Evolutionary conservation across 2,329 filamentous ascomycete genomes (phyloP).

Genomic region (Alternaria brassicae): DNA sequence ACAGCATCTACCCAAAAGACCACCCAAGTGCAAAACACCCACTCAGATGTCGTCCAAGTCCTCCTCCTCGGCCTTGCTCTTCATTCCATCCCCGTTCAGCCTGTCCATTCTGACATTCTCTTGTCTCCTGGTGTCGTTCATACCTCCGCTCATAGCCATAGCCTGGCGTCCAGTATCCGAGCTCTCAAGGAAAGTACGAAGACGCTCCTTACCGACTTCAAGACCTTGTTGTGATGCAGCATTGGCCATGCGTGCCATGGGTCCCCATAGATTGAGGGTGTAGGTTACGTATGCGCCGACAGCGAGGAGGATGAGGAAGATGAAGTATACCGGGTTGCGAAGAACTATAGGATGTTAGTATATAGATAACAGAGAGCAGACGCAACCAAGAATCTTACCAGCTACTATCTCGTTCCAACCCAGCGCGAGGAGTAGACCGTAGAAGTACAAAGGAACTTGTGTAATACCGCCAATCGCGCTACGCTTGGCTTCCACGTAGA

Average conservation of each 20-base stretch:
- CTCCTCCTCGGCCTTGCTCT: constrained; percentile 42
- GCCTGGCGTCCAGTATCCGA: constrained; percentile 86
- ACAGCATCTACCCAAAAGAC: not conserved
- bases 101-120: constrained; percentile 48
- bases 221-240: constrained; percentile 86
- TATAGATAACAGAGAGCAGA: not conserved
- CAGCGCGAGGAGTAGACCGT: constrained; percentile 82
- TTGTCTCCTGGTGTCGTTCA: constrained; percentile 22
- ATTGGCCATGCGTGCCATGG: constrained; percentile 93
- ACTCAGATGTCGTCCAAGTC: constrained; percentile 48
- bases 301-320: constrained; percentile 79
- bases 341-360: constrained; percentile 67
- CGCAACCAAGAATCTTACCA: constrained; percentile 65
- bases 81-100: constrained; percentile 54
- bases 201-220: constrained; percentile 88
- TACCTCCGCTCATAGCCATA: constrained; percentile 67
- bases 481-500: constrained; percentile 97
- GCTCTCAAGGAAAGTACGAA: constrained; percentile 87
- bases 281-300: constrained; percentile 88
- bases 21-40: not conserved
- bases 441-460: constrained; percentile 94
- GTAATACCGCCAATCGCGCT: constrained; percentile 95
- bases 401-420: constrained; percentile 99
- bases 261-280: constrained; percentile 92
- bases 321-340: constrained; percentile 90